Percentiles rank a stretch among this genome's conserved stretches.
phyloP scores from a whole-genome alignment of 371 early-diverging fungal genomes.

The Rhizopus sp. region DNA sequence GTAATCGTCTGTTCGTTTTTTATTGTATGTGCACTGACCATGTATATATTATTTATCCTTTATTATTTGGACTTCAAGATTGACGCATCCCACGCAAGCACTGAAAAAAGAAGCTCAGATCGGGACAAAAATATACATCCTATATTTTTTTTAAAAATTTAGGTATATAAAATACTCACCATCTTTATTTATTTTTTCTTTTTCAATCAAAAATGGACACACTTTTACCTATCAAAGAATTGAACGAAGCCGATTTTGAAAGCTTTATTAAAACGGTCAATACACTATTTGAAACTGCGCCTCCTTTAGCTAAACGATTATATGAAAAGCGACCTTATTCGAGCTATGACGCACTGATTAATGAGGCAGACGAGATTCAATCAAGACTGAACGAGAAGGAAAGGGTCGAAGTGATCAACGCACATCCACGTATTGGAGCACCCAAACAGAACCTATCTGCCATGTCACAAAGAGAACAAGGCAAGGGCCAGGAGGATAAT shows the following conservation, averaged over 20 bases:
- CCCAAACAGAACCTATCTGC: slow-evolving; percentile 68
- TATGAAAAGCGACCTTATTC: slow-evolving; percentile 68
- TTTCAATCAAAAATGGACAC: slow-evolving; percentile 26
- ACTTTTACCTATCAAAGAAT: slow-evolving; percentile 69
- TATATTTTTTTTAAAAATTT: no score
- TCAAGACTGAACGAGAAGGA: slow-evolving; percentile 57
- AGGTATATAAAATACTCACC: no score
- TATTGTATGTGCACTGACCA: no score
- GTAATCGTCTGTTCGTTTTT: no score
- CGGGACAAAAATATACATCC: no score
- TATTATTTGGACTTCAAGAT: no score
- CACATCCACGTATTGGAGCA: slow-evolving; percentile 92
- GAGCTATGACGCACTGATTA: slow-evolving; percentile 66
- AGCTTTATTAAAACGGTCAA: slow-evolving; percentile 68
- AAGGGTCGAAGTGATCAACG: slow-evolving; percentile 75
- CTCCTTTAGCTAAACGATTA: slow-evolving; percentile 75
- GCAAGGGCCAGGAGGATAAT: slow-evolving; percentile 51
- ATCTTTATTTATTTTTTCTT: slow-evolving; percentile 2
- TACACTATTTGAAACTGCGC: slow-evolving; percentile 85
- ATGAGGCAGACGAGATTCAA: slow-evolving; percentile 55
- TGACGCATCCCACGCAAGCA: no score
- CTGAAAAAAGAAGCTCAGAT: no score
- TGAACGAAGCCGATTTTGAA: slow-evolving; percentile 59
- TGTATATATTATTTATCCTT: no score
- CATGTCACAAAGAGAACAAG: slow-evolving; percentile 77